These are phyloP conservation scores for Canna indica DNA, from an alignment of 176 grass and related monocot species.

Conservation along the genomic window DNA sequence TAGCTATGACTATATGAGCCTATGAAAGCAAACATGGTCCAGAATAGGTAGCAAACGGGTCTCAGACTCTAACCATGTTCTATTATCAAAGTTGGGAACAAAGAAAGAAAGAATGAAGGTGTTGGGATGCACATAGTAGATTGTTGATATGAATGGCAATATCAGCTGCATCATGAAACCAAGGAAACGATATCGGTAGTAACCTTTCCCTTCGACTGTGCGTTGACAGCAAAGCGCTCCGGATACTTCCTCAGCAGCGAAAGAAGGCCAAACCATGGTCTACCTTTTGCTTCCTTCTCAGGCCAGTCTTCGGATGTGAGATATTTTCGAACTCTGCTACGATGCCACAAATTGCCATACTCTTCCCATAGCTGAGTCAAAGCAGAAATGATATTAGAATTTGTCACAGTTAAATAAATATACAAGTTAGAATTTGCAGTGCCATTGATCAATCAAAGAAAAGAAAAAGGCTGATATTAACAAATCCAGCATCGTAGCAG, in stretches of 20 bases:
- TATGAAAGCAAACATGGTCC: too few relatives aligned
- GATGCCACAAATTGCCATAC: conserved; percentile 7
- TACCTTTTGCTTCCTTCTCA: background rate
- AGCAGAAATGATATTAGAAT: background rate
- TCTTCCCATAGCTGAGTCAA: background rate
- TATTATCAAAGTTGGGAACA: too few relatives aligned
- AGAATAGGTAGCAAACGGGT: too few relatives aligned
- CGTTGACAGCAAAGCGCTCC: background rate
- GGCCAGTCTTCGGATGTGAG: conserved; percentile 6
- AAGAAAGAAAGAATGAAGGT: too few relatives aligned
- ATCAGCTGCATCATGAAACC: background rate
- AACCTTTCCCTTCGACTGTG: background rate
- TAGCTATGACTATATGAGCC: too few relatives aligned
- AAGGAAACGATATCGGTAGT: background rate
- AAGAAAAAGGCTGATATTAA: too few relatives aligned
- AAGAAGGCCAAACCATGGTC: conserved; percentile 15
- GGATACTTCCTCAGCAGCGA: background rate
- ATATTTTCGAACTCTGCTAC: conserved; percentile 4
- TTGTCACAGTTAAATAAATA: background rate
- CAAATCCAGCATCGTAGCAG: background rate
- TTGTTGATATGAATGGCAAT: background rate
- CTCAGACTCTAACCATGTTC: too few relatives aligned
- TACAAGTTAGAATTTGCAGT: background rate
- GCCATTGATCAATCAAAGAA: background rate
- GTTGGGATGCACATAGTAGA: background rate